These are phyloP conservation scores for Euphorbia peplus DNA, from an alignment of 345 rosid species.

Conservation along the genomic window DNA sequence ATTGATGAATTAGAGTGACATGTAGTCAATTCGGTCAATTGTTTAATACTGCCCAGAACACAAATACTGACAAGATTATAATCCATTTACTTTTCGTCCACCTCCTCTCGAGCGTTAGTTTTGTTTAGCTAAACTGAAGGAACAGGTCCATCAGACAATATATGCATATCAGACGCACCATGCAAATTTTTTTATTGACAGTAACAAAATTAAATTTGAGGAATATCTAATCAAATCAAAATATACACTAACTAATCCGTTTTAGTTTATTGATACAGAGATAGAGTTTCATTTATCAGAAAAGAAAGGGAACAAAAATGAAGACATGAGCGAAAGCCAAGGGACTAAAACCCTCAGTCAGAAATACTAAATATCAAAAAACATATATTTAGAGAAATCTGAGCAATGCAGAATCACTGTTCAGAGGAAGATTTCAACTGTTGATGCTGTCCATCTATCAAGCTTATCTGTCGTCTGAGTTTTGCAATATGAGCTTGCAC, in stretches of 20 bases:
- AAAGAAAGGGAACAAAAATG: background rate
- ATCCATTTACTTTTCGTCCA: background rate
- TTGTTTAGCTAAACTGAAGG: background rate
- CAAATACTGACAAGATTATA: background rate
- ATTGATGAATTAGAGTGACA: background rate
- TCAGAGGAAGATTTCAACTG: conserved; percentile 51
- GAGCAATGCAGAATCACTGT: conserved; percentile 33
- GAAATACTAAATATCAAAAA: conserved; percentile 8
- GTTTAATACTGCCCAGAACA: background rate
- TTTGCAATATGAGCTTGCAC: conserved; percentile 37
- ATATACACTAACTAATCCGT: conserved; percentile 3
- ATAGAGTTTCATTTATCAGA: conserved; percentile 3
- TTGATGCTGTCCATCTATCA: conserved; percentile 52
- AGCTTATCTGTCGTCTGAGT: conserved; percentile 27
- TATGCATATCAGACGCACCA: background rate
- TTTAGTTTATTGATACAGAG: conserved; percentile 15
- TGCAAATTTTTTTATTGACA: background rate
- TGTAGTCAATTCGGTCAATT: too few relatives aligned
- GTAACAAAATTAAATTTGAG: background rate
- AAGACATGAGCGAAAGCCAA: background rate
- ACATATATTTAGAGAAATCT: conserved; percentile 14
- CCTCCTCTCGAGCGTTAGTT: background rate
- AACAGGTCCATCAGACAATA: background rate
- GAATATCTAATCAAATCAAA: conserved; percentile 14
- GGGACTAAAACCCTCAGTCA: conserved; percentile 8